Percentiles rank a stretch among this genome's conserved stretches.
Evolutionary conservation across 768 basidiomycete species (phyloP).

Genomic region (Rhizopogon vesiculosus): DNA sequence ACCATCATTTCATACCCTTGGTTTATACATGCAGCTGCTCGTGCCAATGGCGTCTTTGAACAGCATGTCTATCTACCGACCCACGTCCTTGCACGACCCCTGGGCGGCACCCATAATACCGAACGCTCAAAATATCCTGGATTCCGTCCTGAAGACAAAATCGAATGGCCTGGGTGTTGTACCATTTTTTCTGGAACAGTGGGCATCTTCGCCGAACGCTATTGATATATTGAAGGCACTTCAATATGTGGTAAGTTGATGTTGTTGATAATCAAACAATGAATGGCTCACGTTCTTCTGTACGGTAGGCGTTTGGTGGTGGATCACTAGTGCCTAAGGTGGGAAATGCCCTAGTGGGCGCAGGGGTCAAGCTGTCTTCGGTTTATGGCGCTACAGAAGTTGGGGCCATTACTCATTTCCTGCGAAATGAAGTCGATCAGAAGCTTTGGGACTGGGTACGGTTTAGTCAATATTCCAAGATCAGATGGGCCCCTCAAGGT

Average conservation of each 20-base stretch:
- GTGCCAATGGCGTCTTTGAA: slow-evolving; percentile 12
- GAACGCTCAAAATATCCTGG: slow-evolving; percentile 34
- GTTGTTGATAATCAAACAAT: not conserved
- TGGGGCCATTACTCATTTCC: slow-evolving; percentile 2
- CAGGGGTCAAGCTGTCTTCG: slow-evolving; percentile 28
- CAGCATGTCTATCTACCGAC: slow-evolving; percentile 21
- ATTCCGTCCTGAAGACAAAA: slow-evolving; percentile 24
- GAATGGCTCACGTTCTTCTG: not conserved
- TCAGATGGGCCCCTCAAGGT: slow-evolving; percentile 28
- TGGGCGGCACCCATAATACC: slow-evolving; percentile 29
- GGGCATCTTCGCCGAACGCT: slow-evolving; percentile 22
- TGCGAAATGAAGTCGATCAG: slow-evolving; percentile 10
- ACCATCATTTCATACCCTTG: slow-evolving; percentile 23
- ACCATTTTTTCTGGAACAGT: slow-evolving; percentile 35
- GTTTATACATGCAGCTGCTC: slow-evolving; percentile 13
- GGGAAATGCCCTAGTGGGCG: slow-evolving; percentile 28
- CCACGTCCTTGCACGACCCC: slow-evolving; percentile 16
- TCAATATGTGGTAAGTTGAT: slow-evolving; percentile 23
- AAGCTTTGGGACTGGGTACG: slow-evolving; percentile 34
- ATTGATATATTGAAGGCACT: slow-evolving; percentile 22
- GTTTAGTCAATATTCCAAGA: slow-evolving; percentile 13
- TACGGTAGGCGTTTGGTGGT: slow-evolving; percentile 33
- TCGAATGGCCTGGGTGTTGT: slow-evolving; percentile 29
- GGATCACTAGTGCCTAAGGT: slow-evolving; percentile 30
- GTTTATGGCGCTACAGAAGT: slow-evolving; percentile 35